A percentile compares a stretch with the other conserved stretches of the same genome.
phyloP scores from a whole-genome alignment of 768 basidiomycete species.

The Tulasnella sp. region DNA sequence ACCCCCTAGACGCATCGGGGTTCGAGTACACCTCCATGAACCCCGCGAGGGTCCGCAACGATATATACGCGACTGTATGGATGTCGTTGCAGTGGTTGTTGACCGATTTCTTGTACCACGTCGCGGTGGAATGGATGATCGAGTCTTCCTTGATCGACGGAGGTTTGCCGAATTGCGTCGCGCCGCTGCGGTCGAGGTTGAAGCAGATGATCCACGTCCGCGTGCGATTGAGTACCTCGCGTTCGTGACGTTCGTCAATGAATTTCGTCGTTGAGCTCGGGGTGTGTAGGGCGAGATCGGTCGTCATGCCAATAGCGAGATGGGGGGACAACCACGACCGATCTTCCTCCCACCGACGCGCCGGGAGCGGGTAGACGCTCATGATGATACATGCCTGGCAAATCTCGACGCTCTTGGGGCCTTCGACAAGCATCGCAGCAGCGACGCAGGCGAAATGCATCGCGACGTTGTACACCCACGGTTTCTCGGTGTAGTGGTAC shows the following conservation, averaged over 20 bases:
- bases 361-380: constrained; percentile 70
- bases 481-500: constrained; percentile 63
- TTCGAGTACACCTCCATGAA: constrained; percentile 63
- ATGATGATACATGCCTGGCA: constrained; percentile 86
- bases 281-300: constrained; percentile 76
- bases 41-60: constrained; percentile 52
- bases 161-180: constrained; percentile 83
- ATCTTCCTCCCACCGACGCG: constrained; percentile 79
- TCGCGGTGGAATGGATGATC: constrained; percentile 54
- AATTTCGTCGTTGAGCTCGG: constrained; percentile 47
- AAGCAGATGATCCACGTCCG: constrained; percentile 85
- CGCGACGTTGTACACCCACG: constrained; percentile 73
- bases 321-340: constrained; percentile 83
- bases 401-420: constrained; percentile 80
- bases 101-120: constrained; percentile 63
- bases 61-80: constrained; percentile 62
- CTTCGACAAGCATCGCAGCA: constrained; percentile 67
- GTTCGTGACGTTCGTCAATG: constrained; percentile 58
- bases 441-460: constrained; percentile 83
- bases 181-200: constrained; percentile 75
- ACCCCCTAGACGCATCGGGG: constrained; percentile 48
- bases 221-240: constrained; percentile 73
- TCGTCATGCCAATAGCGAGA: constrained; percentile 80
- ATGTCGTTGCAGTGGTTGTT: constrained; percentile 60
- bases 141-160: constrained; percentile 76